Percentiles rank a stretch among this genome's conserved stretches.
phyloP scores from a whole-genome alignment of 257 asterid genomes.

The Schizonepeta tenuifolia region DNA sequence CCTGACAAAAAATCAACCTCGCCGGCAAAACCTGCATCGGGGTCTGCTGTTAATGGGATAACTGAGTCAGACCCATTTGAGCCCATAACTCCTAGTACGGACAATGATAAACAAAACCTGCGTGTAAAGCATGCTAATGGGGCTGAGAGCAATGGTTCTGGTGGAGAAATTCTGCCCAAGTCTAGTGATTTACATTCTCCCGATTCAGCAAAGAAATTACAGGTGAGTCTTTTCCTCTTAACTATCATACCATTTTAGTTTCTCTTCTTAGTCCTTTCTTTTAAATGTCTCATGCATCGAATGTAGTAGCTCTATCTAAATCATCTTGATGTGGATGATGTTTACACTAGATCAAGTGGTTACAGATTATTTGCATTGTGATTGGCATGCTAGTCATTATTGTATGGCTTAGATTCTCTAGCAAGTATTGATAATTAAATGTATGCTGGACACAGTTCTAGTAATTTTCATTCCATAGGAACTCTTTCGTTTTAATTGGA shows the following conservation, averaged over 20 bases:
- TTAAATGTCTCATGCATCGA: neutral
- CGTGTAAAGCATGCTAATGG: conserved; percentile 37
- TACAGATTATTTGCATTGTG: neutral
- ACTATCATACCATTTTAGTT: neutral
- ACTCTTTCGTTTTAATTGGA: conserved; percentile 4
- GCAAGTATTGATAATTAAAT: neutral
- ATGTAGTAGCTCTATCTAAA: neutral
- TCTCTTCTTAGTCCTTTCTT: neutral
- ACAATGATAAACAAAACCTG: conserved; percentile 42
- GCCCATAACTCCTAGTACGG: conserved; percentile 41
- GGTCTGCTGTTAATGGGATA: conserved; percentile 45
- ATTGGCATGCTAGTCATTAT: conserved; percentile 15
- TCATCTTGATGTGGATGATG: neutral
- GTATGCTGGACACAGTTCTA: neutral
- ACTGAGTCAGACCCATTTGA: conserved; percentile 38
- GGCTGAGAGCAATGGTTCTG: conserved; percentile 47
- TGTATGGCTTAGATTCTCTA: conserved; percentile 16
- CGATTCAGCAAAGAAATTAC: conserved; percentile 41
- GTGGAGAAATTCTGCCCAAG: conserved; percentile 40
- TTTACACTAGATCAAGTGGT: conserved; percentile 10
- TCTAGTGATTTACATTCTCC: conserved; percentile 48
- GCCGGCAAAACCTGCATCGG: conserved; percentile 52
- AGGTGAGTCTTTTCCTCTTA: conserved; percentile 36
- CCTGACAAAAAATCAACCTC: conserved; percentile 50
- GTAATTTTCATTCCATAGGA: neutral